Percentiles rank a stretch among this genome's conserved stretches.
phyloP scores from a whole-genome alignment of 495 filamentous ascomycete genomes.

The Penicillium malachiteum region DNA sequence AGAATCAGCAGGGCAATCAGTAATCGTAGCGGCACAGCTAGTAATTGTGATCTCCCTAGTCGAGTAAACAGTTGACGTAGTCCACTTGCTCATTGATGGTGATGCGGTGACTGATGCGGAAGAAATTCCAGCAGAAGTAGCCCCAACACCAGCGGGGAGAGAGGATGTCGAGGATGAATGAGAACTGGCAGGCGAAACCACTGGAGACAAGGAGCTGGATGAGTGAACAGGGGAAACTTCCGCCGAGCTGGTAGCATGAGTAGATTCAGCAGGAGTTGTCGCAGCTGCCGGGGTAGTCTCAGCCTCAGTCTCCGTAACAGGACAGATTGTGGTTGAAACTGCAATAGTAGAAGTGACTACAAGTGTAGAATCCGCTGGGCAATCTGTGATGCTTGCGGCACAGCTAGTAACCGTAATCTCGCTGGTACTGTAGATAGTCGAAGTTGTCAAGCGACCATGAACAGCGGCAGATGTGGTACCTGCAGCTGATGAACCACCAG shows the following conservation, averaged over 20 bases:
- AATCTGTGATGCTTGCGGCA: slow-evolving; percentile 55
- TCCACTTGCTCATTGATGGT: slow-evolving; percentile 21
- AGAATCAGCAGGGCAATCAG: slow-evolving; percentile 55
- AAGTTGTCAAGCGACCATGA: slow-evolving; percentile 44
- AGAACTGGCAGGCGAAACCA: no score
- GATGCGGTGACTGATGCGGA: neutral
- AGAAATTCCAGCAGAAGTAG: neutral
- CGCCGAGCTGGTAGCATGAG: no score
- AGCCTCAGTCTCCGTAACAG: slow-evolving; percentile 37
- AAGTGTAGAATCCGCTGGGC: slow-evolving; percentile 51
- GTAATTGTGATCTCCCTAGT: slow-evolving; percentile 59
- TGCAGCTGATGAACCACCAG: slow-evolving; percentile 9
- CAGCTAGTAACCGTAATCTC: slow-evolving; percentile 59
- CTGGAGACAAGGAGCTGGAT: neutral
- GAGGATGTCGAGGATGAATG: no score
- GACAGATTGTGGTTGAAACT: slow-evolving; percentile 60
- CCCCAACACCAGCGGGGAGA: no score
- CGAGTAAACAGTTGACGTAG: slow-evolving; percentile 59
- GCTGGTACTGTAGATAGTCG: slow-evolving; percentile 59
- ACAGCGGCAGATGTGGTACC: slow-evolving; percentile 19
- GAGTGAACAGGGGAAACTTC: neutral
- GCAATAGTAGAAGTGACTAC: slow-evolving; percentile 56
- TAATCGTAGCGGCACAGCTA: slow-evolving; percentile 55
- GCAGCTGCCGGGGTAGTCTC: slow-evolving; percentile 2
- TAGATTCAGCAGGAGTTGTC: slow-evolving; percentile 2